phyloP scores from a whole-genome alignment of 139 green algal species.

The Chlamydomonas sphaeroides region DNA sequence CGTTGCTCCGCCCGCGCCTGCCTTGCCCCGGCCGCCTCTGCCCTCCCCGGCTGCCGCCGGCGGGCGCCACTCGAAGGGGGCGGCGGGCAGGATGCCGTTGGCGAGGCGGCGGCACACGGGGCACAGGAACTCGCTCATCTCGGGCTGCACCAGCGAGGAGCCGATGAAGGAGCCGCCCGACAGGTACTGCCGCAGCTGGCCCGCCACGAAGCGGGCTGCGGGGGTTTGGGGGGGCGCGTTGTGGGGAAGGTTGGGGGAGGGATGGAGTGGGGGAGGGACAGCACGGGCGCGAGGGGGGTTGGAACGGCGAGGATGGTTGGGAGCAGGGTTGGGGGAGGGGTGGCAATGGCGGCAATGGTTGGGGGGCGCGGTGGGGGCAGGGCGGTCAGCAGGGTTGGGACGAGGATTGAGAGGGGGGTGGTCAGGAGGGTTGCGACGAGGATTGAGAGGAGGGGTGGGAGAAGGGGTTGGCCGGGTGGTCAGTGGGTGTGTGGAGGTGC shows the following conservation, averaged over 20 bases:
- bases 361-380: too few relatives aligned
- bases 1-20: not conserved
- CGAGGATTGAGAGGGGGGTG: too few relatives aligned
- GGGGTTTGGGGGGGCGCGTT: too few relatives aligned
- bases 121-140: conserved; percentile 43
- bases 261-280: not conserved
- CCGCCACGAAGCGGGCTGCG: conserved; percentile 20
- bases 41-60: not conserved
- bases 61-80: conserved; percentile 25
- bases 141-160: conserved; percentile 14
- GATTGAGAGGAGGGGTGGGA: too few relatives aligned
- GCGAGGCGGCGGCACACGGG: conserved; percentile 54
- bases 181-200: conserved; percentile 32
- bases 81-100: conserved; percentile 49
- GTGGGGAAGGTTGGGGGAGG: not conserved
- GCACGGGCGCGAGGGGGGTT: too few relatives aligned
- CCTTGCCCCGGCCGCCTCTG: not conserved
- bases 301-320: too few relatives aligned
- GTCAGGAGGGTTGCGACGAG: too few relatives aligned
- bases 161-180: not conserved
- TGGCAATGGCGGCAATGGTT: too few relatives aligned
- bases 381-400: too few relatives aligned
- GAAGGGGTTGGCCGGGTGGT: too few relatives aligned
- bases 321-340: too few relatives aligned
- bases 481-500: too few relatives aligned